Evolutionary conservation across 768 basidiomycete genomes (phyloP).

Genomic region (Termitomyces sp.): DNA sequence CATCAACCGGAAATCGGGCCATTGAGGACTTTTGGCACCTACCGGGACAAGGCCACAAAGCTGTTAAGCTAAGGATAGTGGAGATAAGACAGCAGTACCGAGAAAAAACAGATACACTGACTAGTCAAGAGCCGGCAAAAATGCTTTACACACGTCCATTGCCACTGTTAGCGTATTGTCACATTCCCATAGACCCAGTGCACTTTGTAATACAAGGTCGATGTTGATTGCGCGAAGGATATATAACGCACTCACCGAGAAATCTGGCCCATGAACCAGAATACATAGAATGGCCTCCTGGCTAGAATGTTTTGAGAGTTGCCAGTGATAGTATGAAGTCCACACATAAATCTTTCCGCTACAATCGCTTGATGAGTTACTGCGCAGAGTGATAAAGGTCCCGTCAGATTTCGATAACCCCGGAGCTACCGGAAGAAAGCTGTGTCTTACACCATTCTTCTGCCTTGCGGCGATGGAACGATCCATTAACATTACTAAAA

Average conservation of each 20-base stretch:
- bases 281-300: conserved; percentile 59
- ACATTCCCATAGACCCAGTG: conserved; percentile 53
- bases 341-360: conserved; percentile 53
- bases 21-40: conserved; percentile 12
- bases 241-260: conserved; percentile 33
- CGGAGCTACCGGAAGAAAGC: background rate
- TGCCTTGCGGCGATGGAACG: conserved; percentile 51
- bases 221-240: conserved; percentile 1
- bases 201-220: conserved; percentile 26
- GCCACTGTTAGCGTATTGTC: conserved; percentile 55
- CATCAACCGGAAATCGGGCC: background rate
- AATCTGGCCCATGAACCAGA: conserved; percentile 75
- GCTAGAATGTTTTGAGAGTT: conserved; percentile 41
- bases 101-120: conserved; percentile 17
- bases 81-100: conserved; percentile 4
- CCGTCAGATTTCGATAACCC: conserved; percentile 1
- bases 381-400: conserved; percentile 17
- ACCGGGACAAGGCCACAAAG: conserved; percentile 65
- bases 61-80: conserved; percentile 33
- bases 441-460: conserved; percentile 58
- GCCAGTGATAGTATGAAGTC: conserved; percentile 57
- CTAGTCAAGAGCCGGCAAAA: conserved; percentile 61
- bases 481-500: conserved; percentile 35
- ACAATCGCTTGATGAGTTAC: conserved; percentile 58
- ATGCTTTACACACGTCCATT: conserved; percentile 54